Conservation (phyloP, 495 filamentous ascomycete genomes). For the Talaromyces wortmannii region DNA sequence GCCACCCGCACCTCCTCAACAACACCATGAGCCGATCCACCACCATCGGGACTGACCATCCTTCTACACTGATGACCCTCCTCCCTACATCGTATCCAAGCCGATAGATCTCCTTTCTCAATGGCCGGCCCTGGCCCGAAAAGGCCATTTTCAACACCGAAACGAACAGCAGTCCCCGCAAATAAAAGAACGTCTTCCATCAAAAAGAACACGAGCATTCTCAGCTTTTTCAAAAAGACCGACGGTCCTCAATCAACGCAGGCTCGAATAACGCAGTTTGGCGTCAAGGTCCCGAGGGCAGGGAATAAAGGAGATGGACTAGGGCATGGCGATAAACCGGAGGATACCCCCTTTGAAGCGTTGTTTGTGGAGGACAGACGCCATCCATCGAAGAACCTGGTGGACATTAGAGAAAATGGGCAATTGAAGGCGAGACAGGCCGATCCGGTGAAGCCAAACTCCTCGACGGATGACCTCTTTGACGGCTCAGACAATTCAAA, state of each 20-base stretch:
- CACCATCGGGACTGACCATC: too few relatives aligned
- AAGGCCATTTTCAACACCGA: neutral
- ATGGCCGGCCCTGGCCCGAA: conserved; percentile 1
- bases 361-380: conserved; percentile 40
- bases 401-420: conserved; percentile 1
- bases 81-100: too few relatives aligned
- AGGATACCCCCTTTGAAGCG: conserved; percentile 18
- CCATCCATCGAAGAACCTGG: conserved; percentile 5
- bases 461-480: conserved; percentile 25
- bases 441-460: neutral
- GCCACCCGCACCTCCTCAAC: too few relatives aligned
- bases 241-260: conserved; percentile 34
- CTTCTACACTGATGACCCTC: too few relatives aligned
- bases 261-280: conserved; percentile 34
- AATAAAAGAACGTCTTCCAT: conserved; percentile 1
- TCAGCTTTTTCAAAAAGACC: conserved; percentile 76
- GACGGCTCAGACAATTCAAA: conserved; percentile 18
- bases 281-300: conserved; percentile 14
- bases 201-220: conserved; percentile 50
- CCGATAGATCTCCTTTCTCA: neutral
- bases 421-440: neutral
- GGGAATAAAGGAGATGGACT: conserved; percentile 7
- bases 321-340: conserved; percentile 8
- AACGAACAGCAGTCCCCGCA: conserved; percentile 10
- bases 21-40: too few relatives aligned